Percentiles rank a stretch among this genome's conserved stretches.
These are phyloP conservation scores for Protea cynaroides DNA, from an alignment of 164 flowering plant genomes.

Conservation along the genomic window DNA sequence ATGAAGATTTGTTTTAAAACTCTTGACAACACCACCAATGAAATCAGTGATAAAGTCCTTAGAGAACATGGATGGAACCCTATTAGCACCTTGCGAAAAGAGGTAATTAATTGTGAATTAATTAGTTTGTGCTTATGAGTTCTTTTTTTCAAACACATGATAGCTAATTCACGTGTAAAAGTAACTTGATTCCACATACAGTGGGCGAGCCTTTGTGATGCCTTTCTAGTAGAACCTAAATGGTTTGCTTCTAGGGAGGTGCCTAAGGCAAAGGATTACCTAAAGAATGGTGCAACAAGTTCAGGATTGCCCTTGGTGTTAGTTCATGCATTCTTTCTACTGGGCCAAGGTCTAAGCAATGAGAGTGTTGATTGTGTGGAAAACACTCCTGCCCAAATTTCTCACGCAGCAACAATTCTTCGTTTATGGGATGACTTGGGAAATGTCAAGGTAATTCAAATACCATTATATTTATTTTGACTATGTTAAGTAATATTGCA, in stretches of 20 bases:
- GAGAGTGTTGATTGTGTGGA: constrained; percentile 19
- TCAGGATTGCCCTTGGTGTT: constrained; percentile 40
- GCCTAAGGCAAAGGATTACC: constrained; percentile 37
- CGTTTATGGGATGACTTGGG: constrained; percentile 66
- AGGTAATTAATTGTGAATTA: not conserved
- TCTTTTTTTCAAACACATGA: too few relatives aligned
- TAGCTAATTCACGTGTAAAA: too few relatives aligned
- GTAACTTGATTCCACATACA: constrained; percentile 12
- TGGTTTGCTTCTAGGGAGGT: constrained; percentile 36
- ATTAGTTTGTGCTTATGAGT: too few relatives aligned
- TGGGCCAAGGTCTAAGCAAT: constrained; percentile 30
- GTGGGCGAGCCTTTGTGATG: constrained; percentile 45
- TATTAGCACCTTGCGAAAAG: too few relatives aligned
- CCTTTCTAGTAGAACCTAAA: constrained; percentile 51
- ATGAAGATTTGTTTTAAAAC: not conserved
- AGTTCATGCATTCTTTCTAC: constrained; percentile 39
- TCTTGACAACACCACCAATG: too few relatives aligned
- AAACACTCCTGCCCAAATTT: constrained; percentile 16
- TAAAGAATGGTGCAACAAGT: constrained; percentile 25
- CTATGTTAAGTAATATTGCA: too few relatives aligned
- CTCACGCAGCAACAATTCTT: constrained; percentile 36
- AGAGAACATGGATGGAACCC: too few relatives aligned
- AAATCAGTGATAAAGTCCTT: too few relatives aligned
- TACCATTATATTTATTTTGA: not conserved
- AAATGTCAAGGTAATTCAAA: constrained; percentile 38